Evolutionary conservation across 2,329 filamentous ascomycete species (phyloP).

Genomic region (Claviceps citrina): DNA sequence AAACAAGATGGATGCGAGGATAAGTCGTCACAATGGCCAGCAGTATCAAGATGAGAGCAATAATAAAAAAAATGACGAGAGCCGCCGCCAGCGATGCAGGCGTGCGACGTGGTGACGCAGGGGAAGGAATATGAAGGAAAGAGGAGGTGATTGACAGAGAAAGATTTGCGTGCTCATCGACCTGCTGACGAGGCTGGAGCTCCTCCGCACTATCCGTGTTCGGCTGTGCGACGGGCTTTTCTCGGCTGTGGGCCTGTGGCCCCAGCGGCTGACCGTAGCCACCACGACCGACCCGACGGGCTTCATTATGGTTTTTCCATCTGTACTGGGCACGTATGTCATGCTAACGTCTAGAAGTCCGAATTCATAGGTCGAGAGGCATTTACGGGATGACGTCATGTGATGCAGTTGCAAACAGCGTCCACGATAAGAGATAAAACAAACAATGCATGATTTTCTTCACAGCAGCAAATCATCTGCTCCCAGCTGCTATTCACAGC

Average conservation of each 20-base stretch:
- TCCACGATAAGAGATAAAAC: no score
- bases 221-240: constrained; percentile 11
- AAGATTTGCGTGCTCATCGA: constrained; percentile 19
- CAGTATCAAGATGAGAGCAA: constrained; percentile 7
- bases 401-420: no score
- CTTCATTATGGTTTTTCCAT: no score
- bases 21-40: constrained; percentile 10
- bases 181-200: constrained; percentile 15
- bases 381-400: no score
- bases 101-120: constrained; percentile 2
- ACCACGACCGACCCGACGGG: no score
- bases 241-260: constrained; percentile 7
- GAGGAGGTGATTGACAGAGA: constrained; percentile 9
- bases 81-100: constrained; percentile 2
- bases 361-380: no score
- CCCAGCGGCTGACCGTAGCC: no score
- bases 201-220: constrained; percentile 8
- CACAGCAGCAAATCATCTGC: no score
- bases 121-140: constrained; percentile 4
- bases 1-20: constrained; percentile 9
- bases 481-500: no score
- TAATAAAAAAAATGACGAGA: neutral
- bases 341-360: no score
- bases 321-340: no score
- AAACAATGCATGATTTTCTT: no score